These are phyloP conservation scores for Podaxis sp. DNA, from an alignment of 768 basidiomycete species.

Conservation along the genomic window DNA sequence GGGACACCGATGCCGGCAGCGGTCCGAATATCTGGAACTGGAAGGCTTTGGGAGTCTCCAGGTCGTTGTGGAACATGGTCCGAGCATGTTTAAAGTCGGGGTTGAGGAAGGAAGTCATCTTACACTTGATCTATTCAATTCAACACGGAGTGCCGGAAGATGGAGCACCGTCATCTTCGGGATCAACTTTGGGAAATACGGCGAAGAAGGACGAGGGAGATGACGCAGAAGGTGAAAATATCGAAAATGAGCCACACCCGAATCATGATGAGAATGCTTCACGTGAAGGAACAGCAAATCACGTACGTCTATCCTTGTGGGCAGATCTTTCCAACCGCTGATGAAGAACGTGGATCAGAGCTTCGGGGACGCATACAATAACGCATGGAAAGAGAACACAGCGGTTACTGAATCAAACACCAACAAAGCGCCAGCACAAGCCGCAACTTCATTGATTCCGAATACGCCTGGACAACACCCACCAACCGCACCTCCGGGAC, in stretches of 20 bases:
- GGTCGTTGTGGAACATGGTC: slow-evolving; percentile 73
- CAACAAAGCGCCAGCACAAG: slow-evolving; percentile 13
- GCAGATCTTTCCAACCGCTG: neutral
- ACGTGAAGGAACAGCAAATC: slow-evolving; percentile 2
- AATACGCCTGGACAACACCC: slow-evolving; percentile 9
- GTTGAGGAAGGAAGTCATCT: slow-evolving; percentile 57
- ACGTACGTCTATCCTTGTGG: slow-evolving; percentile 5
- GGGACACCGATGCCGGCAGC: slow-evolving; percentile 55
- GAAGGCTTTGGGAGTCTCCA: slow-evolving; percentile 72
- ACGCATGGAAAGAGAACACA: slow-evolving; percentile 63
- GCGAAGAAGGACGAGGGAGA: slow-evolving; percentile 17
- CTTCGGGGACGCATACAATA: slow-evolving; percentile 52
- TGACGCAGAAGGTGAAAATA: slow-evolving; percentile 18
- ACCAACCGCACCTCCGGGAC: slow-evolving; percentile 15
- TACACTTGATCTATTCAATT: slow-evolving; percentile 56
- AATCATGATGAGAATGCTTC: neutral
- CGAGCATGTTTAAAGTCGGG: slow-evolving; percentile 56
- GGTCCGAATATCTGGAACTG: slow-evolving; percentile 71
- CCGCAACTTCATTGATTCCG: slow-evolving; percentile 2
- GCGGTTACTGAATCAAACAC: slow-evolving; percentile 31
- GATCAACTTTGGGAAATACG: neutral
- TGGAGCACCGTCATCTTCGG: neutral
- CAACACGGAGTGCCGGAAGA: slow-evolving; percentile 49
- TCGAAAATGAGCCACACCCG: slow-evolving; percentile 9
- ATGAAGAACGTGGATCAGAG: slow-evolving; percentile 28